A percentile compares a stretch with the other conserved stretches of the same genome.
phyloP scores from a whole-genome alignment of 1,139 yeast species.

The Kurtzmaniella quercitrusa region DNA sequence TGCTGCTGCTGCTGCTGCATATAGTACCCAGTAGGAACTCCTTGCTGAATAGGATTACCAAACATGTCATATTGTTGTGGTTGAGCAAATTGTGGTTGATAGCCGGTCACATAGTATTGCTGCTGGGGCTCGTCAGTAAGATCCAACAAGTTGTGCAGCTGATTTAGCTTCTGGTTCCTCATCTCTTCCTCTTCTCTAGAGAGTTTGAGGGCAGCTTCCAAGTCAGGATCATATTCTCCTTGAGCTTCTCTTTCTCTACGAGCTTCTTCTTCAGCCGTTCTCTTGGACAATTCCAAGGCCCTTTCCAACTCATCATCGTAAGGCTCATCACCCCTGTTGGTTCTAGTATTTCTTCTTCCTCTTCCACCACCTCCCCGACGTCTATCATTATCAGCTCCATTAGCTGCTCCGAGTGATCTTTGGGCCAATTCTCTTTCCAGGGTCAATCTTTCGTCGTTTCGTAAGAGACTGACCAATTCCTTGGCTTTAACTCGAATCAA shows the following conservation, averaged over 20 bases:
- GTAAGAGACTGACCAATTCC: conserved; percentile 73
- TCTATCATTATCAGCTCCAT: conserved; percentile 17
- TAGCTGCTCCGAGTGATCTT: conserved; percentile 12
- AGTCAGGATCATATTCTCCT: conserved; percentile 60
- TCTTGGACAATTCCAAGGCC: conserved; percentile 78
- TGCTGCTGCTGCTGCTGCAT: conserved; percentile 26
- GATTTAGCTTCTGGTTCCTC: conserved; percentile 48
- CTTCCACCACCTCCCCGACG: conserved; percentile 22
- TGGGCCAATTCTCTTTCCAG: conserved; percentile 61
- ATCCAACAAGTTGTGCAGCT: conserved; percentile 51
- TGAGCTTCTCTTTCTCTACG: conserved; percentile 26
- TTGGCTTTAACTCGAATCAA: conserved; percentile 88
- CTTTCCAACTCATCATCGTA: conserved; percentile 79
- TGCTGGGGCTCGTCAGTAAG: conserved; percentile 39
- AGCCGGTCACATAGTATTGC: conserved; percentile 28
- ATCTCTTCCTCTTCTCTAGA: conserved; percentile 87
- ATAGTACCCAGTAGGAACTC: conserved; percentile 49
- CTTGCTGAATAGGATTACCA: conserved; percentile 68
- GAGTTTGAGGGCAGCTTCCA: conserved; percentile 76
- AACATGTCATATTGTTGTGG: conserved; percentile 58
- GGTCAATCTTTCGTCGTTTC: conserved; percentile 79
- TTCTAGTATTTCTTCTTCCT: conserved; percentile 14
- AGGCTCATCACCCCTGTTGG: conserved; percentile 31
- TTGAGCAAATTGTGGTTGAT: conserved; percentile 22
- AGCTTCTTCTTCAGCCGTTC: conserved; percentile 81